Percentiles rank a stretch among this genome's conserved stretches.
Evolutionary conservation across 495 filamentous ascomycete genomes (phyloP).

Genomic region (Achaetomiella virescens): DNA sequence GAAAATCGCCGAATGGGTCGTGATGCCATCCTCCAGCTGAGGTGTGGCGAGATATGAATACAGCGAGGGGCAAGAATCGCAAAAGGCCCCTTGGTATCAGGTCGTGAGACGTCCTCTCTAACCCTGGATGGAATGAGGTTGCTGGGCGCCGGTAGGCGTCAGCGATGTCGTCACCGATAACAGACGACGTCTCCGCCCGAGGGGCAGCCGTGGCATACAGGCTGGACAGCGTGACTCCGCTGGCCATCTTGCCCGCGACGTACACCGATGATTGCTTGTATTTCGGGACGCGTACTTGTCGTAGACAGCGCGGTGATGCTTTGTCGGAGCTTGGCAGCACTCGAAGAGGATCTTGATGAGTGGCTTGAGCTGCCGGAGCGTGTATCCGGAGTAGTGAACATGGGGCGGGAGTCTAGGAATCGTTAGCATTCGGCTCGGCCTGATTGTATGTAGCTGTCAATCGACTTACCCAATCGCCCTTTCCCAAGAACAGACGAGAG

Average conservation of each 20-base stretch:
- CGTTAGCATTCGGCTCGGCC: slow-evolving; percentile 20
- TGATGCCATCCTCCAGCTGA: neutral
- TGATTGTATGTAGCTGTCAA: neutral
- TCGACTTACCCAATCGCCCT: slow-evolving; percentile 80
- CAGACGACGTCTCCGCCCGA: neutral
- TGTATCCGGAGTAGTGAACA: slow-evolving; percentile 89
- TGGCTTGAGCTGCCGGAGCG: slow-evolving; percentile 71
- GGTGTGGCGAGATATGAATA: slow-evolving; percentile 1
- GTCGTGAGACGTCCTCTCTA: slow-evolving; percentile 14
- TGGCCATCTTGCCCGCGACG: slow-evolving; percentile 64
- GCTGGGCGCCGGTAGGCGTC: neutral
- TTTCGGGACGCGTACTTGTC: slow-evolving; percentile 84
- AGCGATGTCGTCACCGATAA: slow-evolving; percentile 2
- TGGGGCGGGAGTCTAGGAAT: slow-evolving; percentile 67
- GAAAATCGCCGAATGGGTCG: neutral
- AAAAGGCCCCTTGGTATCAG: neutral
- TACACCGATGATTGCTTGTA: slow-evolving; percentile 78
- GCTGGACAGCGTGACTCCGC: slow-evolving; percentile 42
- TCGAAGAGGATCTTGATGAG: slow-evolving; percentile 72
- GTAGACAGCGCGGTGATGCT: slow-evolving; percentile 79
- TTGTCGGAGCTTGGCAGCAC: slow-evolving; percentile 73
- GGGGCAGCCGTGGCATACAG: slow-evolving; percentile 2
- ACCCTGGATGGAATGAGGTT: slow-evolving; percentile 30
- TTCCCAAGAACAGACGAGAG: slow-evolving; percentile 78
- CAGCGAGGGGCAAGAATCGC: neutral